Evolutionary conservation across 345 rosid species (phyloP).

Genomic region (Eucalyptus curtisii): DNA sequence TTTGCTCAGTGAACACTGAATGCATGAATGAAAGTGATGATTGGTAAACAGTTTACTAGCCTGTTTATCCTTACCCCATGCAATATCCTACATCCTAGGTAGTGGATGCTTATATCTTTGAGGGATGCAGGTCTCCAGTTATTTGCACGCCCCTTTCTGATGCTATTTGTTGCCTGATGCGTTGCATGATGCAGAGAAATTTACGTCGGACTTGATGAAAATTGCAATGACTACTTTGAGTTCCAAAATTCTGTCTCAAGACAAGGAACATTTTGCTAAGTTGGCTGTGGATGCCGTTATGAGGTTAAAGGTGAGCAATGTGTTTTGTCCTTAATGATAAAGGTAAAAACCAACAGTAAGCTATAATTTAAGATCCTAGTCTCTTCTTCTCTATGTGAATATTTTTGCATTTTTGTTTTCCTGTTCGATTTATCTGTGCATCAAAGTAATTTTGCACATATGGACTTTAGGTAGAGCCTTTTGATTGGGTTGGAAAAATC

Average conservation of each 20-base stretch:
- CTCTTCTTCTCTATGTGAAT: neutral
- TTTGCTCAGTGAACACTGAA: neutral
- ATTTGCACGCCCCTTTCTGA: neutral
- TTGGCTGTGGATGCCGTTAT: conserved; percentile 91
- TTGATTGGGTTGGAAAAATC: neutral
- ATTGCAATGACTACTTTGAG: conserved; percentile 92
- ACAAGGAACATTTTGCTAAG: conserved; percentile 82
- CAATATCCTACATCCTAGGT: neutral
- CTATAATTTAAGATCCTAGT: neutral
- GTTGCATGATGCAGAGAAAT: conserved; percentile 56
- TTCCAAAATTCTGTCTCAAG: conserved; percentile 90
- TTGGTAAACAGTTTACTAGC: neutral
- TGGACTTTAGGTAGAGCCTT: neutral
- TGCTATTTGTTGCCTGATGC: conserved; percentile 3
- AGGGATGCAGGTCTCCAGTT: neutral
- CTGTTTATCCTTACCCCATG: neutral
- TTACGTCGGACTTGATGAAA: conserved; percentile 71
- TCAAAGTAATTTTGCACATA: neutral
- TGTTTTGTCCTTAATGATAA: neutral
- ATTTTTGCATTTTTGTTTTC: neutral
- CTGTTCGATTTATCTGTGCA: neutral
- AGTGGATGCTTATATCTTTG: neutral
- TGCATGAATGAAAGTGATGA: neutral
- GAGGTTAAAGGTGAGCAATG: conserved; percentile 57
- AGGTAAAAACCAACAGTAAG: neutral